Base-by-base conservation (phyloP, 164 flowering plant genomes). In the Aristolochia fimbriata region DNA sequence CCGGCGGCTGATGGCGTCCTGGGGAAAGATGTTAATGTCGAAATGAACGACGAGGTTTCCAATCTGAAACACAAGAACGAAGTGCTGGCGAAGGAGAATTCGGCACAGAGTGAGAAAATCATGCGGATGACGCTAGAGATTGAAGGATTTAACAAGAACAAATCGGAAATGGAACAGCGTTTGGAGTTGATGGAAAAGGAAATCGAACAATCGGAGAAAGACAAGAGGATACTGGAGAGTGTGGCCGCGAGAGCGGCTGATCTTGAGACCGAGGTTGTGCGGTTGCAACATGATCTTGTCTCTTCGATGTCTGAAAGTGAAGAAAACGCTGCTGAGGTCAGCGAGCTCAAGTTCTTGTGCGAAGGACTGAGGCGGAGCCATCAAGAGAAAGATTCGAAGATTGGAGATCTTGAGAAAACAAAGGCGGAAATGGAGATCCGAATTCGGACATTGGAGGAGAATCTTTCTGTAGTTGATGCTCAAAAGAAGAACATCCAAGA, bases 221-320 rank as follows among this genome's bases (percentile, higher is more conserved):
- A 57, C 15, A 10, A 47, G 54, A 56, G 9, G 22, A 54, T 20
- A 27, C 21, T 64, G 46, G 31, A 48, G 33, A 25, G 31, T 2
- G 22, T 57, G 17, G 74, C 84, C 0, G 67, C 72, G 13, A 71
- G 88, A 25, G 88, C 87, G 7, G 59, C 47, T 1, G 81, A 80
- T 30, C 78, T 89, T 0, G 97, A 89, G 72, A 74, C 72, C 0
- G 84, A 85, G 71, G 81, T 82, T 7, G 65, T 82, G 23, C 70
- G 85, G 64, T 59, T 84, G 64, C 90, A 87, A 55, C 86, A 82
- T 23, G 97, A 90, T 64, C 68, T 87, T 60, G 64, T 74, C 13
- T 58, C 75, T 6, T 58, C 83, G 7, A 65, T 70, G 82, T 61
- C 56, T 11, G 88, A 70, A 0, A 67, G 59, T 8, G 77, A 71